Evolutionary conservation across 2,329 filamentous ascomycete species (phyloP), one percentile per base, ranked within the genome.

Genomic region (Ophiocordyceps sinensis): DNA sequence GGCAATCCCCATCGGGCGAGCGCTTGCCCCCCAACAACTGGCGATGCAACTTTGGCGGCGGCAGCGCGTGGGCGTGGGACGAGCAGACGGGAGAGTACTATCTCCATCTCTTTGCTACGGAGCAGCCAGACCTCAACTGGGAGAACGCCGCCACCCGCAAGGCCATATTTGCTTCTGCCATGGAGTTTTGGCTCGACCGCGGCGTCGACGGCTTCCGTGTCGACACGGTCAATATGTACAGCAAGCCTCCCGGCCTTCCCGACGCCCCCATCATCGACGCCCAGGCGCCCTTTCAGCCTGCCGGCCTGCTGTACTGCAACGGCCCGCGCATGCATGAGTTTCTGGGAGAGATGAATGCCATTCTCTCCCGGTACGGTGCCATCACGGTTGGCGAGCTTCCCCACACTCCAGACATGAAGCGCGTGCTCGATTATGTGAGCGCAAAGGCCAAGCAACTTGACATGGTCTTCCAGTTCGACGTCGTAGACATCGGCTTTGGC

Each of bases 51-150:
- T 82, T 77, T 47, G 70, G 70, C 12, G 70, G 68, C 28, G 71
- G 70, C 14, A 72, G 71, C 41, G 75, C 71, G 0, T 85, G 81
- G 82, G 65, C 77, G 44, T 88, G 75, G 65, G 82, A 87, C 50
- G 76, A 83, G 48, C 55, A 60, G n/a, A 85, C 82, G 0, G 67
- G 70, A 38, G 80, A 88, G 58, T 88, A 85, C 57, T 88, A 85
- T 51, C 72, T 88, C 0, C 77, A 82, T 45, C 68, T 91, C 11
- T 93, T 85, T 56, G 77, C 79, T 7, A 72, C 71, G 5, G 76
- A 84, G 47, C 85, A 89, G 55, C 85, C 85, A 0, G 85, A 91
- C 50, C 67, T 91, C n/a, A 91, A 91, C 60, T 91, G 84, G 83
- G 82, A 88, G 53, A 82, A 80, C 43, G 67, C 68, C 0, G 74